phyloP scores from a whole-genome alignment of 106 monocot genomes.

The Platanthera zijinensis region DNA sequence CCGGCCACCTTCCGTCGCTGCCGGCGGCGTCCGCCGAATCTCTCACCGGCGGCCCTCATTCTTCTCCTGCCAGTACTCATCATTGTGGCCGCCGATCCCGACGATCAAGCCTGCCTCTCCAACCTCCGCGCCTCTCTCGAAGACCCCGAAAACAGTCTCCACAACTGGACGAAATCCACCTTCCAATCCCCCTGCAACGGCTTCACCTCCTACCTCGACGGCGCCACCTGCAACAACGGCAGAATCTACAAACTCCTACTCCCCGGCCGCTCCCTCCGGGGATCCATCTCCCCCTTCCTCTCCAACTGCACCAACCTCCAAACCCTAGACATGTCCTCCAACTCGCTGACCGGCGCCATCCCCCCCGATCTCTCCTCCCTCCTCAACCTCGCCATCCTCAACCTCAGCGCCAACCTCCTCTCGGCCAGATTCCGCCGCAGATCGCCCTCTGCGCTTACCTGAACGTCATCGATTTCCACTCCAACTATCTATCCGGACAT shows the following conservation, averaged over 20 bases:
- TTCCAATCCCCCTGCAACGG: conserved; percentile 55
- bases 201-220: conserved; percentile 46
- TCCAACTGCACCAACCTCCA: conserved; percentile 69
- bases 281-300: conserved; percentile 36
- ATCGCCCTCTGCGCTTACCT: conserved; percentile 64
- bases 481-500: conserved; percentile 39
- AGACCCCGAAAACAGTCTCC: conserved; percentile 21
- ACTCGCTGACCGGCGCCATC: conserved; percentile 44
- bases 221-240: conserved; percentile 79
- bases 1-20: no score
- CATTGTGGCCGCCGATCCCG: conserved; percentile 15
- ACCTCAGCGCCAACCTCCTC: conserved; percentile 59
- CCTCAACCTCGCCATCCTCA: conserved; percentile 67
- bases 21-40: background rate
- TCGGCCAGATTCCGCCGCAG: conserved; percentile 54
- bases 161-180: conserved; percentile 43
- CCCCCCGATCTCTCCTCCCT: conserved; percentile 37
- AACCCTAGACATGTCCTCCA: conserved; percentile 68
- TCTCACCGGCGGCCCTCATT: background rate
- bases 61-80: background rate
- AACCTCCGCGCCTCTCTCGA: conserved; percentile 28
- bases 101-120: conserved; percentile 45
- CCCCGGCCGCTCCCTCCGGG: conserved; percentile 33
- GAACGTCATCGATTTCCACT: conserved; percentile 76
- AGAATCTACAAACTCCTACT: conserved; percentile 66